A percentile compares a stretch with the other conserved stretches of the same genome.
phyloP scores from a whole-genome alignment of 331 rosid genomes.

The Dryas integrifolia region DNA sequence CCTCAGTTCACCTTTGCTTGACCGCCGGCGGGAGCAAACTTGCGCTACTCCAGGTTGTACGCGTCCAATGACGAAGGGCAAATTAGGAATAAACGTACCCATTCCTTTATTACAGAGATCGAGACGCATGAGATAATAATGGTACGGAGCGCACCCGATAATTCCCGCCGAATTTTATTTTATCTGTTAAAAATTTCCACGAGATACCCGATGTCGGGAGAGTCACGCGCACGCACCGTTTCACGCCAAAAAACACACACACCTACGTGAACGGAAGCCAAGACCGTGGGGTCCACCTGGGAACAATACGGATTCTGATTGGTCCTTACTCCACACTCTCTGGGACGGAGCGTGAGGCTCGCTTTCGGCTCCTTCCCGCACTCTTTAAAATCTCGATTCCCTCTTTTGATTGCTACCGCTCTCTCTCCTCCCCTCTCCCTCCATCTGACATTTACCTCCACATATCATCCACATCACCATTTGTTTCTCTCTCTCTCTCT shows the following conservation, averaged over 20 bases:
- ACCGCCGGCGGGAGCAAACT: constrained; percentile 13
- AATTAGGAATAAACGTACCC: background rate
- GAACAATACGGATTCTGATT: background rate
- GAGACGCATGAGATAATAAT: too few species aligned
- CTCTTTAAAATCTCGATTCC: constrained; percentile 36
- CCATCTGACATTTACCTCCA: too few species aligned
- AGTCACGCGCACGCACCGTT: background rate
- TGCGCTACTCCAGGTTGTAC: background rate
- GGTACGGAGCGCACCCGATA: background rate
- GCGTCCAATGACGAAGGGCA: background rate
- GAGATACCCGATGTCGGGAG: constrained; percentile 17
- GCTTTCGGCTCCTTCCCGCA: background rate
- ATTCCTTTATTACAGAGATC: background rate
- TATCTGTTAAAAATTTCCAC: constrained; percentile 2
- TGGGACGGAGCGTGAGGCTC: constrained; percentile 37
- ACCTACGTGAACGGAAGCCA: too few species aligned
- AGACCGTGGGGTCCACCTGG: too few species aligned
- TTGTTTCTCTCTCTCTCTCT: background rate
- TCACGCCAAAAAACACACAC: background rate
- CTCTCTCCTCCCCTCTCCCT: background rate
- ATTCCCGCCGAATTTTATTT: background rate
- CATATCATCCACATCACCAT: too few species aligned
- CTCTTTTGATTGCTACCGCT: background rate
- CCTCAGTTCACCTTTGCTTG: background rate
- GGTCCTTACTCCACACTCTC: constrained; percentile 36